phyloP scores from a whole-genome alignment of 2,329 filamentous ascomycete species.

The Hortaea sp. region DNA sequence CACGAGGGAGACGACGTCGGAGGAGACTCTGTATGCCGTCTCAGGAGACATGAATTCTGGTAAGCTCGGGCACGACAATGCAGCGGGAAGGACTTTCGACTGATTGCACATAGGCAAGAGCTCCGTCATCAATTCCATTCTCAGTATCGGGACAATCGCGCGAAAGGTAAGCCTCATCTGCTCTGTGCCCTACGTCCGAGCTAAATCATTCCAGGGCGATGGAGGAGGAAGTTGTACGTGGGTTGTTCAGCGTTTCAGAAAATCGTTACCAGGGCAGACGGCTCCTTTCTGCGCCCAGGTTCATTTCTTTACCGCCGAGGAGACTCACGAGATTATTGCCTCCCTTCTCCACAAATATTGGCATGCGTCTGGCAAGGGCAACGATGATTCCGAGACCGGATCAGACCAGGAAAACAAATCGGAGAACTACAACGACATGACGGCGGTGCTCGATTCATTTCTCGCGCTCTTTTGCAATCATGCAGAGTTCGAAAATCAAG shows the following conservation, averaged over 20 bases:
- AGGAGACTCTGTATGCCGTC: conserved; percentile 6
- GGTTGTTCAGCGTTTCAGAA: conserved; percentile 9
- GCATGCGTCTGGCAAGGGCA: conserved; percentile 1
- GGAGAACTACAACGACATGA: conserved; percentile 1
- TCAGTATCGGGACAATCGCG: conserved; percentile 12
- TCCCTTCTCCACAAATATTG: conserved; percentile 4
- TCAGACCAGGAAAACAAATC: background rate
- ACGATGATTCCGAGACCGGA: background rate
- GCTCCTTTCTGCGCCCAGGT: conserved; percentile 11
- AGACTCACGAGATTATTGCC: conserved; percentile 6
- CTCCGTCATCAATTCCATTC: conserved; percentile 14
- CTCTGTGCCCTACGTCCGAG: background rate
- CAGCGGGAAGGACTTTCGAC: too few relatives aligned
- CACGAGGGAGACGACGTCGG: background rate
- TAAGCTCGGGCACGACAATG: background rate
- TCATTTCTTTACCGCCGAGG: conserved; percentile 6
- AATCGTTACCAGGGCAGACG: conserved; percentile 5
- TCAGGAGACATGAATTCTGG: conserved; percentile 12
- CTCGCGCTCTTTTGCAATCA: conserved; percentile 8
- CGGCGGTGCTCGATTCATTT: conserved; percentile 4
- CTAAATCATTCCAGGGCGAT: conserved; percentile 8
- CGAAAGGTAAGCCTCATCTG: conserved; percentile 4
- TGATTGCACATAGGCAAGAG: conserved; percentile 12
- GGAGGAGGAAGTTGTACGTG: conserved; percentile 12
- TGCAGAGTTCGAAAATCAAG: conserved; percentile 3